Evolutionary conservation across 768 basidiomycete genomes (phyloP).

Genomic region (Grammothele lineata): DNA sequence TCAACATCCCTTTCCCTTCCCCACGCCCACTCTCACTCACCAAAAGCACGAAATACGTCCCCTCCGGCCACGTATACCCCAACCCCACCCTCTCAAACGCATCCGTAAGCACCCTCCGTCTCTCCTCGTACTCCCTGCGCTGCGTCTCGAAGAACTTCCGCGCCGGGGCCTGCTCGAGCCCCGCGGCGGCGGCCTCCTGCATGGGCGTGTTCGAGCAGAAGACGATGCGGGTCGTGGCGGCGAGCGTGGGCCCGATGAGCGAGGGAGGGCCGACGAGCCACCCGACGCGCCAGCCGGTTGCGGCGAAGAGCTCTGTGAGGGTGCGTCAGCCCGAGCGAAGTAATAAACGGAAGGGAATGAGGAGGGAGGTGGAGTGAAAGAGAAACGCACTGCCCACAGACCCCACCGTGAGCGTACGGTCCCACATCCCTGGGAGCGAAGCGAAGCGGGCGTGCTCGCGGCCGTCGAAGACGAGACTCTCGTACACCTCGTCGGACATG

Average conservation of each 20-base stretch:
- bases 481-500: constrained; percentile 97
- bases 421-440: constrained; percentile 96
- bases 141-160: constrained; percentile 78
- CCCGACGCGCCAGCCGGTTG: constrained; percentile 96
- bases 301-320: constrained; percentile 81
- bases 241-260: constrained; percentile 80
- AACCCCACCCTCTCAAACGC: constrained; percentile 80
- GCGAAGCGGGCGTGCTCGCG: constrained; percentile 90
- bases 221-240: constrained; percentile 88
- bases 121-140: constrained; percentile 68
- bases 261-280: constrained; percentile 87
- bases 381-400: constrained; percentile 84
- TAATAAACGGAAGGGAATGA: neutral
- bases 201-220: constrained; percentile 92
- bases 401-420: constrained; percentile 90
- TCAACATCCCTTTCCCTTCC: too few species aligned
- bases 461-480: constrained; percentile 83
- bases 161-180: constrained; percentile 72
- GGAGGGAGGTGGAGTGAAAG: constrained; percentile 18
- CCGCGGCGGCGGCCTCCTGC: constrained; percentile 88
- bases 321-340: neutral
- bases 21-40: constrained; percentile 38
- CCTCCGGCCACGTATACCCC: constrained; percentile 83
- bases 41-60: constrained; percentile 85
- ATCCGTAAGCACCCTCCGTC: constrained; percentile 64